phyloP scores from a whole-genome alignment of 305 asterid species.

The Caryopteris hybrid region DNA sequence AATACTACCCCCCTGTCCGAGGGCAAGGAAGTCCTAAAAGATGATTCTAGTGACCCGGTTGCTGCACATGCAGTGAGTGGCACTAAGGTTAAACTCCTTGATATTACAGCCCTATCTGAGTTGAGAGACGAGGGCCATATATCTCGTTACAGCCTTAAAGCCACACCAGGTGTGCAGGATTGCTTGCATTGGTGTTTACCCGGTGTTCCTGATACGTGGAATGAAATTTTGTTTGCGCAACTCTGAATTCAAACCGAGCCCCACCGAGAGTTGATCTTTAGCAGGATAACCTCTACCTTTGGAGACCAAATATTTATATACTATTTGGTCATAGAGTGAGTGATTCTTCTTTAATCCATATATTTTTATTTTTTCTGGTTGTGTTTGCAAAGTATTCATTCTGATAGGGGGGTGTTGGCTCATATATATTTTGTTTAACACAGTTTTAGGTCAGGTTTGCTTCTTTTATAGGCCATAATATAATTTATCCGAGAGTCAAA shows the following conservation, averaged over 20 bases:
- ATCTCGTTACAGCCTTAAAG: slow-evolving; percentile 73
- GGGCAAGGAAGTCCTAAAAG: slow-evolving; percentile 62
- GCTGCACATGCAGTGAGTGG: slow-evolving; percentile 76
- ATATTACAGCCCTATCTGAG: slow-evolving; percentile 70
- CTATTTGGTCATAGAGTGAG: too few species aligned
- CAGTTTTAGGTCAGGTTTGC: too few species aligned
- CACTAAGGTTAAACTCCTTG: slow-evolving; percentile 60
- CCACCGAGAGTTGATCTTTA: too few species aligned
- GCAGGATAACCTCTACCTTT: neutral
- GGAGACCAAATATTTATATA: neutral
- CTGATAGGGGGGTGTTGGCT: too few species aligned
- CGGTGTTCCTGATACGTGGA: slow-evolving; percentile 96
- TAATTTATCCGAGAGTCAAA: too few species aligned
- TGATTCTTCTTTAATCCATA: too few species aligned
- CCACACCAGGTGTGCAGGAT: slow-evolving; percentile 80
- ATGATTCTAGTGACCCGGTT: slow-evolving; percentile 63
- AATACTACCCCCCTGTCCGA: slow-evolving; percentile 62
- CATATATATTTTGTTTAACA: too few species aligned
- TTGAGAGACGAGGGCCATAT: slow-evolving; percentile 92
- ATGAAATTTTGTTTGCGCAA: slow-evolving; percentile 72
- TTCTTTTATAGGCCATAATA: too few species aligned
- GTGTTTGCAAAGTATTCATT: too few species aligned
- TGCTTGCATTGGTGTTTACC: slow-evolving; percentile 99
- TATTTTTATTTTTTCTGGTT: too few species aligned
- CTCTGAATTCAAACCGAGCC: slow-evolving; percentile 14